phyloP scores from a whole-genome alignment of 2,329 filamentous ascomycete genomes.

The Diaporthe eres region DNA sequence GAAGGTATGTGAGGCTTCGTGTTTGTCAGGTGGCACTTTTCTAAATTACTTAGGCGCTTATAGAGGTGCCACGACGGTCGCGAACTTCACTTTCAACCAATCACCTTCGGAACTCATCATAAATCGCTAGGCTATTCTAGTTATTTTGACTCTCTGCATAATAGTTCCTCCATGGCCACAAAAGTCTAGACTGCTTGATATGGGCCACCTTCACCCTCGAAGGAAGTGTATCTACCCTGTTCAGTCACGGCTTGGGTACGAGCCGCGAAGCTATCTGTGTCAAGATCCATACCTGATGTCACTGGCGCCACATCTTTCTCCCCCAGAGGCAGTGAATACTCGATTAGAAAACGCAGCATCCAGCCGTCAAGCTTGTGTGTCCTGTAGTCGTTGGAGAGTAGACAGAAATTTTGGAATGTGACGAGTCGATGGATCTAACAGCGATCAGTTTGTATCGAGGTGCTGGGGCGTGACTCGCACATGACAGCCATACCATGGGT shows the following conservation, averaged over 20 bases:
- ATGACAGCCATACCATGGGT: background rate
- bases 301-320: conserved; percentile 3
- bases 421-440: conserved; percentile 14
- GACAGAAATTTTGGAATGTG: conserved; percentile 13
- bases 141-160: background rate
- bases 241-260: conserved; percentile 8
- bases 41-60: background rate
- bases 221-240: conserved; percentile 16
- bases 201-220: background rate
- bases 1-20: background rate
- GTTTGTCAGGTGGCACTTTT: no score
- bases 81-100: no score
- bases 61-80: background rate
- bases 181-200: background rate
- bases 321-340: background rate
- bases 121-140: background rate
- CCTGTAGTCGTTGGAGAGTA: conserved; percentile 9
- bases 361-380: conserved; percentile 17
- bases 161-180: background rate
- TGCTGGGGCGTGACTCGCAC: background rate
- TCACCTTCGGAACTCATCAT: background rate
- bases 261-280: conserved; percentile 4
- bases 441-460: background rate
- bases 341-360: conserved; percentile 15
- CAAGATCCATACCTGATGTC: conserved; percentile 7